These are phyloP conservation scores for Chaetothyriales sp. DNA, from an alignment of 2,329 filamentous ascomycete species.

Conservation along the genomic window DNA sequence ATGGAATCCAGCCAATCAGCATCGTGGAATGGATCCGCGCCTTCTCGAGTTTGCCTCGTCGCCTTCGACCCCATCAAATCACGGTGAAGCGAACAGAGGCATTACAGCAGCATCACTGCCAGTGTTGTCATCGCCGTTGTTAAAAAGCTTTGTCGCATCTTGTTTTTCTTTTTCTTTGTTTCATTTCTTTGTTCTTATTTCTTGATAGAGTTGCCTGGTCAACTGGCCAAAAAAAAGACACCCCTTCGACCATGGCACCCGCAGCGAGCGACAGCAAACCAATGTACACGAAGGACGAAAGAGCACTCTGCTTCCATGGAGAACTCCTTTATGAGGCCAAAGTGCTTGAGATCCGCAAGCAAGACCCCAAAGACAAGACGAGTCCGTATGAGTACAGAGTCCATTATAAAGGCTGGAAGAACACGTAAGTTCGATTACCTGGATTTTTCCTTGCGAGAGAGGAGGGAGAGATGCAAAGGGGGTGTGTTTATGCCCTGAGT, in stretches of 20 bases:
- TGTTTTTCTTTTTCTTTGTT: not conserved
- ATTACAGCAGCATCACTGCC: not conserved
- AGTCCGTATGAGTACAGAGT: constrained; percentile 76
- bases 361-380: constrained; percentile 50
- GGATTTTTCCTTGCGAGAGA: no score
- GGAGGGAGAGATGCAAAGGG: not conserved
- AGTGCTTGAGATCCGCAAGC: constrained; percentile 60
- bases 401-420: constrained; percentile 99
- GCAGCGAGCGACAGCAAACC: constrained; percentile 29
- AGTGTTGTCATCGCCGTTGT: not conserved
- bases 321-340: constrained; percentile 97
- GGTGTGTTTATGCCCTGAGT: no score
- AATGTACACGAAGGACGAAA: constrained; percentile 63
- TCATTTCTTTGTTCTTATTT: no score
- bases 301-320: constrained; percentile 90
- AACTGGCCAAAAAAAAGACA: not conserved
- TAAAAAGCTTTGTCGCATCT: not conserved
- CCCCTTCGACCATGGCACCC: constrained; percentile 45
- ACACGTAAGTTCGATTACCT: constrained; percentile 61
- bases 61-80: not conserved
- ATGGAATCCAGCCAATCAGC: not conserved
- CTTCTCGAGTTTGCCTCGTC: not conserved
- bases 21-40: not conserved
- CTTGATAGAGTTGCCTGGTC: not conserved
- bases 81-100: no score